These are phyloP conservation scores for Solanum clarkiae DNA, from an alignment of 257 asterid species.

Conservation along the genomic window DNA sequence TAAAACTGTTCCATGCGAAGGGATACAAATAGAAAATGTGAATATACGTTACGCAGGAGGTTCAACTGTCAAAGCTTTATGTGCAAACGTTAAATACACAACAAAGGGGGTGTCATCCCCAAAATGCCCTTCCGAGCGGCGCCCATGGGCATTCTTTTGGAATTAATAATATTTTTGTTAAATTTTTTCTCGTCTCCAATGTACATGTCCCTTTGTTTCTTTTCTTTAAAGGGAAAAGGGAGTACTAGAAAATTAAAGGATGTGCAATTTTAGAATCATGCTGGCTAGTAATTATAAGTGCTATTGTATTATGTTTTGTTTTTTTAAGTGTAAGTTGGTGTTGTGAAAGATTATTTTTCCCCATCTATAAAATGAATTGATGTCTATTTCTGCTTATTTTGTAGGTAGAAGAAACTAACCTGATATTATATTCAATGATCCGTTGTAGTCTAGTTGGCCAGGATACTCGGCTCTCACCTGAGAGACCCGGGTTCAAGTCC, in stretches of 20 bases:
- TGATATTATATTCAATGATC: neutral
- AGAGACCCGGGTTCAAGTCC: conserved; percentile 81
- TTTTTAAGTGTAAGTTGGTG: neutral
- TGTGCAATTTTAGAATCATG: neutral
- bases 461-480: conserved; percentile 99
- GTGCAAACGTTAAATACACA: conserved; percentile 1
- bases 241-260: neutral
- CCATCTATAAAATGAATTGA: neutral
- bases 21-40: conserved; percentile 43
- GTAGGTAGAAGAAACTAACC: neutral
- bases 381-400: neutral
- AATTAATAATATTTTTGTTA: neutral
- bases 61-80: conserved; percentile 5
- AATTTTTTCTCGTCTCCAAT: neutral
- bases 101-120: conserved; percentile 1
- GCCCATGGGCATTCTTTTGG: neutral
- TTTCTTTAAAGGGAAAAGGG: neutral
- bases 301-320: neutral
- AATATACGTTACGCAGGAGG: conserved; percentile 11
- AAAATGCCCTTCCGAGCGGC: neutral
- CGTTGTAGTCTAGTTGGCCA: conserved; percentile 99
- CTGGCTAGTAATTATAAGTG: neutral
- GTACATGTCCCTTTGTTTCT: neutral
- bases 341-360: neutral
- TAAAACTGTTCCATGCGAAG: conserved; percentile 46